A percentile compares a stretch with the other conserved stretches of the same genome.
Evolutionary conservation across 805 yeast genomes (phyloP).

Genomic region (Suhomyces emberorum): DNA sequence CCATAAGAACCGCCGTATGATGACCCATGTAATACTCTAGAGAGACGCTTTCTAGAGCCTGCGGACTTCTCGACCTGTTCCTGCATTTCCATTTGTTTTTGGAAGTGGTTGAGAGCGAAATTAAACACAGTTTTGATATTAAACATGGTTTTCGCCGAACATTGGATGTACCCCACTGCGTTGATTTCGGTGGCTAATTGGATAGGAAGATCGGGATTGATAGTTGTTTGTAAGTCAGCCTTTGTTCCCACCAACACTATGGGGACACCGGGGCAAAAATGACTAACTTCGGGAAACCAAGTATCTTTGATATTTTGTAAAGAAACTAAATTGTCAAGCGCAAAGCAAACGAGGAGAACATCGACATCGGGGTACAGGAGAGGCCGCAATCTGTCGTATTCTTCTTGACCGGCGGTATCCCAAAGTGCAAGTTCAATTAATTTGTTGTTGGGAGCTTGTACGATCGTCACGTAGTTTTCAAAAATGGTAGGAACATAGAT

Average conservation of each 20-base stretch:
- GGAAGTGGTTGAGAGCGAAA: constrained; percentile 48
- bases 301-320: constrained; percentile 70
- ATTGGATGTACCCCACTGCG: constrained; percentile 70
- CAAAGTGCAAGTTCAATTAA: constrained; percentile 73
- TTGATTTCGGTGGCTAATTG: constrained; percentile 57
- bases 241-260: constrained; percentile 81
- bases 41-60: constrained; percentile 30
- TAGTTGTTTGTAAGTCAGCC: constrained; percentile 48
- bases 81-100: constrained; percentile 32
- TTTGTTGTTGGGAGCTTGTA: constrained; percentile 74
- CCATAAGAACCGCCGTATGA: constrained; percentile 5
- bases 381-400: constrained; percentile 76
- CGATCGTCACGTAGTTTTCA: constrained; percentile 68
- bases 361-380: constrained; percentile 78
- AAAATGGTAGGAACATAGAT: constrained; percentile 80
- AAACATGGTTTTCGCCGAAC: constrained; percentile 70
- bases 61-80: constrained; percentile 35
- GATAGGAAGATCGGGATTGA: constrained; percentile 48
- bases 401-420: constrained; percentile 93
- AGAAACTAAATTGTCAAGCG: constrained; percentile 60
- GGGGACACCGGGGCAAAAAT: constrained; percentile 80
- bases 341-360: constrained; percentile 69
- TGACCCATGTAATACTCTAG: constrained; percentile 27
- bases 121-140: constrained; percentile 70
- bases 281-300: constrained; percentile 86